These are phyloP conservation scores for Ascochyta lentis DNA, from an alignment of 2,329 filamentous ascomycete species.

Conservation along the genomic window DNA sequence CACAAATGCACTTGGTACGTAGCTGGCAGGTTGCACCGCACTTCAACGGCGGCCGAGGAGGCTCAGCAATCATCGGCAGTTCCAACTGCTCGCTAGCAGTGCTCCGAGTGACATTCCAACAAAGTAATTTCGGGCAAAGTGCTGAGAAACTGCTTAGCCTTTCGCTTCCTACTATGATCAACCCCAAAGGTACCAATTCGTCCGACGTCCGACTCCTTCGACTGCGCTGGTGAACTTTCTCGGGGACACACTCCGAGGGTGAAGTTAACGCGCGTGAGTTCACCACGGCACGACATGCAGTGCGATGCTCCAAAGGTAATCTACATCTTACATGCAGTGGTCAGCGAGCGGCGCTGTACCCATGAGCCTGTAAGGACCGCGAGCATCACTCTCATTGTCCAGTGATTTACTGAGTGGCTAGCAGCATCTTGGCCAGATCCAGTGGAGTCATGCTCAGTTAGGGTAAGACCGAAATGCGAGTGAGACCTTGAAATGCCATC, in stretches of 20 bases:
- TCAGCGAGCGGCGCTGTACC: conserved; percentile 6
- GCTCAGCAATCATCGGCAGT: conserved; percentile 22
- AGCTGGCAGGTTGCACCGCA: conserved; percentile 17
- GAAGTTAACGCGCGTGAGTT: neutral
- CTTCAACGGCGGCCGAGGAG: conserved; percentile 11
- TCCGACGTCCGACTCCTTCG: conserved; percentile 5
- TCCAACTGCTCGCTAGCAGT: neutral
- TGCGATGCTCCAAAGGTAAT: conserved; percentile 1
- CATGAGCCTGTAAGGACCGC: neutral
- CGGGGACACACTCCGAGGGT: conserved; percentile 3
- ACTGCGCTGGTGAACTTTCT: neutral
- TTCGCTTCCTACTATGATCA: conserved; percentile 10
- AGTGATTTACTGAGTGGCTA: conserved; percentile 2
- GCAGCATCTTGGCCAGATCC: conserved; percentile 5
- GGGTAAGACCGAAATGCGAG: conserved; percentile 9
- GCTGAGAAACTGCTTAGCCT: conserved; percentile 9
- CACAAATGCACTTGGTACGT: conserved; percentile 28
- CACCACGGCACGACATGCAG: conserved; percentile 1
- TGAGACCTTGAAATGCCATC: conserved; percentile 5
- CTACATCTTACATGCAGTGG: conserved; percentile 10
- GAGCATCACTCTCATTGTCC: neutral
- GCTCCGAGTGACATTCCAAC: conserved; percentile 19
- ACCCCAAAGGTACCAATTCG: conserved; percentile 3
- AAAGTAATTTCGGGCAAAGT: conserved; percentile 16
- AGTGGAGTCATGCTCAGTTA: conserved; percentile 1